Evolutionary conservation across 495 filamentous ascomycete genomes (phyloP).

Genomic region (Podospora tetraspora): DNA sequence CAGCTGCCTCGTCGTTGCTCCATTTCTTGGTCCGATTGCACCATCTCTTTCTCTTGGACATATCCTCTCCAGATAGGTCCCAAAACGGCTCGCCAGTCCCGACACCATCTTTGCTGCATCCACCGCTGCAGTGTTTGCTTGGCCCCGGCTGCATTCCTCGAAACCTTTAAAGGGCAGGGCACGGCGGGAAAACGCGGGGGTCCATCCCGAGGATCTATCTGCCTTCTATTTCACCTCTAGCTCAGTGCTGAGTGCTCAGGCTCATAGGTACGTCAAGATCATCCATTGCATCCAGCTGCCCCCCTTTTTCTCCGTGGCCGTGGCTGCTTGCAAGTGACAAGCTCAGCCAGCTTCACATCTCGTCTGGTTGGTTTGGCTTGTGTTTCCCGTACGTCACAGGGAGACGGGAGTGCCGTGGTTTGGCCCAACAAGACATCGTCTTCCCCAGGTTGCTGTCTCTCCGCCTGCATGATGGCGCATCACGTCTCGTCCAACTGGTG

Average conservation of each 20-base stretch:
- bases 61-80: not conserved
- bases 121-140: not conserved
- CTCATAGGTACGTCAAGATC: not conserved
- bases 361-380: not conserved
- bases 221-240: too few relatives aligned
- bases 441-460: not conserved
- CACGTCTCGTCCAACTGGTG: not conserved
- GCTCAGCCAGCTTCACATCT: not conserved
- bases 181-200: not conserved
- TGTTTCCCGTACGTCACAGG: not conserved
- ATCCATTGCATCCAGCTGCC: not conserved
- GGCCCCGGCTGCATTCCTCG: not conserved
- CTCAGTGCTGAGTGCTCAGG: not conserved
- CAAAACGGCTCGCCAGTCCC: not conserved
- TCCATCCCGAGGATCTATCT: not conserved
- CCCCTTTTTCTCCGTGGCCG: not conserved
- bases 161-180: not conserved
- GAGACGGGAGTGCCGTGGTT: not conserved
- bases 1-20: not conserved
- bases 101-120: not conserved
- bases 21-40: not conserved
- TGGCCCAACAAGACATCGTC: slow-evolving; percentile 2
- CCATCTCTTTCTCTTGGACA: not conserved
- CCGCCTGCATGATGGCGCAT: slow-evolving; percentile 3
- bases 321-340: not conserved